Conservation (phyloP, 1,139 yeast species). For the Yarrowia galli region DNA sequence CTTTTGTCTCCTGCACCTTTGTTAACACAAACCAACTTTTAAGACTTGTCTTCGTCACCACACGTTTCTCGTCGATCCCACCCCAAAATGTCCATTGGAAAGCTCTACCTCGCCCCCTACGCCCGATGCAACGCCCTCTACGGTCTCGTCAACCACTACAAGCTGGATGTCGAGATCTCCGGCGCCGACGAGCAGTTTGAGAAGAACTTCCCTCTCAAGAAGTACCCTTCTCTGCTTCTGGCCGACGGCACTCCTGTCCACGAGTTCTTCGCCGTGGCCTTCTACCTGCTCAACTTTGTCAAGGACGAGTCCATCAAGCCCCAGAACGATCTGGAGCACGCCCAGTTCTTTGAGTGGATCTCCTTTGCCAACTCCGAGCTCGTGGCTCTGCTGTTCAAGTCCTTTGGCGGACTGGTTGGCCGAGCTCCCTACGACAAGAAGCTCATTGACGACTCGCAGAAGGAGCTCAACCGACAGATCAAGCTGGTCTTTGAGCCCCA, state of each 20-base stretch:
- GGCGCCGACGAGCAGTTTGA: constrained; percentile 59
- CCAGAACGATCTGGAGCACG: constrained; percentile 18
- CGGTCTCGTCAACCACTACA: constrained; percentile 72
- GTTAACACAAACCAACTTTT: neutral
- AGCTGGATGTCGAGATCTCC: constrained; percentile 70
- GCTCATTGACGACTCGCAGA: constrained; percentile 63
- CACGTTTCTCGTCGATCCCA: neutral
- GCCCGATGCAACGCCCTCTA: constrained; percentile 57
- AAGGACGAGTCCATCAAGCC: constrained; percentile 38
- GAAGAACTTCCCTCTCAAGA: constrained; percentile 71
- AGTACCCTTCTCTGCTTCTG: constrained; percentile 80
- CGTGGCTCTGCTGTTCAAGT: constrained; percentile 55
- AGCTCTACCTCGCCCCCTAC: constrained; percentile 30
- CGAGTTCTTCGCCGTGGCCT: constrained; percentile 77
- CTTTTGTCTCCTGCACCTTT: neutral
- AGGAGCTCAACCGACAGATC: constrained; percentile 55
- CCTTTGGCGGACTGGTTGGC: constrained; percentile 58
- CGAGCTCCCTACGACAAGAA: constrained; percentile 79
- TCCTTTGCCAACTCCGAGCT: constrained; percentile 80
- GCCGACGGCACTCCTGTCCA: constrained; percentile 79
- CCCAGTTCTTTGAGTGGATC: constrained; percentile 71
- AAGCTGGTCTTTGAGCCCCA: constrained; percentile 46
- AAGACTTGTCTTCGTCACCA: neutral
- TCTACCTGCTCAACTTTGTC: constrained; percentile 48
- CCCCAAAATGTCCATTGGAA: constrained; percentile 28